These are phyloP conservation scores for Pseudonectria foliicola DNA, from an alignment of 2,329 filamentous ascomycete genomes.

Conservation along the genomic window DNA sequence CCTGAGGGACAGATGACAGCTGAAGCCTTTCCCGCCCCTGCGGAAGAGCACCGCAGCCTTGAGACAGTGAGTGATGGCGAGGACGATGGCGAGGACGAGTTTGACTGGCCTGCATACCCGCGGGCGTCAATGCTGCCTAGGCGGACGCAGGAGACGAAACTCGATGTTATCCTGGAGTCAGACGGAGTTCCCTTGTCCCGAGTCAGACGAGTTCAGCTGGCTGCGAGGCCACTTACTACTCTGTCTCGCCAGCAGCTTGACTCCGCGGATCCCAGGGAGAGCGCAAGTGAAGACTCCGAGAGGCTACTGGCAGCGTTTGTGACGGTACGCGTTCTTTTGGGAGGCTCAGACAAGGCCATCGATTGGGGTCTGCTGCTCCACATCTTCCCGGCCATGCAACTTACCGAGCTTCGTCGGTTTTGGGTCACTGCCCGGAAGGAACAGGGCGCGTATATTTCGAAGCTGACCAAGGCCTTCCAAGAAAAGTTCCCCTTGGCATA, in stretches of 20 bases:
- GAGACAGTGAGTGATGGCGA: constrained; percentile 5
- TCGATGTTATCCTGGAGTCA: no score
- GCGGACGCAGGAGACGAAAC: no score
- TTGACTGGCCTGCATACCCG: constrained; percentile 1
- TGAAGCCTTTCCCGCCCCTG: neutral
- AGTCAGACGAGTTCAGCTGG: constrained; percentile 24
- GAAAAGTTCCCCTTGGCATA: constrained; percentile 60
- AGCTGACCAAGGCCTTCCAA: constrained; percentile 55
- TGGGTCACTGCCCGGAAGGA: constrained; percentile 48
- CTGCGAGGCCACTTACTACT: constrained; percentile 22
- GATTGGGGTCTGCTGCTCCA: constrained; percentile 55
- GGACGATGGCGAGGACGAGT: constrained; percentile 13
- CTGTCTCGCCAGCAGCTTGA: constrained; percentile 10
- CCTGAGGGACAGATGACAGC: constrained; percentile 18
- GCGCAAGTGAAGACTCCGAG: constrained; percentile 14
- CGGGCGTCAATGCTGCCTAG: no score
- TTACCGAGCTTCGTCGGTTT: constrained; percentile 45
- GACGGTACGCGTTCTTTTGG: constrained; percentile 49
- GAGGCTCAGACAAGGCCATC: constrained; percentile 50
- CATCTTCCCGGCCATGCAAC: constrained; percentile 46
- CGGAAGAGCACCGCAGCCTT: neutral
- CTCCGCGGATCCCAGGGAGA: neutral
- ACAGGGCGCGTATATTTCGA: constrained; percentile 45
- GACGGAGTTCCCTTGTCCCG: neutral
- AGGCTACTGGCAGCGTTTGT: constrained; percentile 50